Conservation (phyloP, 1,284 basidiomycete genomes). For the Apiotrichum siamense region DNA sequence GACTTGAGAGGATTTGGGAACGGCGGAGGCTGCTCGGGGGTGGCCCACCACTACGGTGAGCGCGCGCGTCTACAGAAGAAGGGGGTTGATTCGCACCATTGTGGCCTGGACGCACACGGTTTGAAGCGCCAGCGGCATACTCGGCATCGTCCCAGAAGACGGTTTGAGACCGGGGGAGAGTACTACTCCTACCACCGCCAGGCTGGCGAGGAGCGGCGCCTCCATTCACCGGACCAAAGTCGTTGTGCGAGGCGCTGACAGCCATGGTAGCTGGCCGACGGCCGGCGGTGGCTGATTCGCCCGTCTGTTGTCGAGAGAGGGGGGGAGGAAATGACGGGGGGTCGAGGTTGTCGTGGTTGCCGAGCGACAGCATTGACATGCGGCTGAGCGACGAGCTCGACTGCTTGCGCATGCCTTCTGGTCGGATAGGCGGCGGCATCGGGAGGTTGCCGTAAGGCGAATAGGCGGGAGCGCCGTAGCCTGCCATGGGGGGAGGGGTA, state of each 20-base stretch:
- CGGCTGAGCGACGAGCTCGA: constrained; percentile 16
- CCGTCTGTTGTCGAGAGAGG: constrained; percentile 13
- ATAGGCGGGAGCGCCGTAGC: constrained; percentile 3
- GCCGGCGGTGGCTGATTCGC: constrained; percentile 8
- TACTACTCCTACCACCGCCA: constrained; percentile 3
- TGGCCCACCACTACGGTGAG: constrained; percentile 3
- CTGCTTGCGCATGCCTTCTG: constrained; percentile 4
- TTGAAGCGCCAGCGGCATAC: constrained; percentile 14
- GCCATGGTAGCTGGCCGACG: constrained; percentile 3
- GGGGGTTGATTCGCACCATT: constrained; percentile 3
- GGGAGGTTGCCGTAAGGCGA: constrained; percentile 11
- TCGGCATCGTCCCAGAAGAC: constrained; percentile 44
- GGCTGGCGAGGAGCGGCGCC: constrained; percentile 4
- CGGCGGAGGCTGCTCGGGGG: constrained; percentile 18
- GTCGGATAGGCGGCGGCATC: constrained; percentile 17
- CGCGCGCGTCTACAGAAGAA: not conserved
- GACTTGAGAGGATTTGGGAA: constrained; percentile 15
- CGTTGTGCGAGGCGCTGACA: not conserved
- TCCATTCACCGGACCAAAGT: constrained; percentile 5
- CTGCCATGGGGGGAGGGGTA: not conserved
- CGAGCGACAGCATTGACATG: constrained; percentile 6
- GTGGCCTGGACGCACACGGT: not conserved
- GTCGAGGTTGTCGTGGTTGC: constrained; percentile 7
- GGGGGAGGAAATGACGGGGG: constrained; percentile 18
- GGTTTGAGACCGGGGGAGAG: constrained; percentile 32